Conservation (phyloP, 2,329 filamentous ascomycete genomes). For the Sclerotinia glacialis region DNA sequence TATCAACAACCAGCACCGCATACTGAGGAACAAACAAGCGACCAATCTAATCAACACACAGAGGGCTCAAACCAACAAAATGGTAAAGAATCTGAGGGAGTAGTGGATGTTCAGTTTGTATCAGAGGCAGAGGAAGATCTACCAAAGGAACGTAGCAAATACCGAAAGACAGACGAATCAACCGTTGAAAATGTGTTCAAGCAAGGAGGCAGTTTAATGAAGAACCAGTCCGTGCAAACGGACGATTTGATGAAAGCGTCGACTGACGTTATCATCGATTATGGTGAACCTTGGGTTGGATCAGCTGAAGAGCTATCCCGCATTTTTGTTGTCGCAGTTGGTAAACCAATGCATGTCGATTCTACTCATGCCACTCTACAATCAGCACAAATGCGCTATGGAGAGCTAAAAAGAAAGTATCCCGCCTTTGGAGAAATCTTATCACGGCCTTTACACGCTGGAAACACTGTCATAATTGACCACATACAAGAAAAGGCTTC, state of each 20-base stretch:
- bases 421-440: background rate
- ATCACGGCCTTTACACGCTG: background rate
- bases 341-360: background rate
- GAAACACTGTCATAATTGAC: background rate
- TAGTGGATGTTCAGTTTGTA: too few relatives aligned
- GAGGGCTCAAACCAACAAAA: too few relatives aligned
- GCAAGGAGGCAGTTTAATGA: background rate
- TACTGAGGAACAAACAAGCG: background rate
- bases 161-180: too few relatives aligned
- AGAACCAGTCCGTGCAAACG: background rate
- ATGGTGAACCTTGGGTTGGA: background rate
- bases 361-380: background rate
- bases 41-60: background rate
- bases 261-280: background rate
- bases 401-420: background rate
- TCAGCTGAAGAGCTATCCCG: background rate
- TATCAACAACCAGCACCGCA: rapidly evolving
- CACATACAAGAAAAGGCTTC: background rate
- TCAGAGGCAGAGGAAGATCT: too few relatives aligned
- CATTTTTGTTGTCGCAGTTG: background rate
- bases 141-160: background rate
- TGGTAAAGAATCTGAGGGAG: too few relatives aligned
- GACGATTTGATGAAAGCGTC: background rate
- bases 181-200: too few relatives aligned
- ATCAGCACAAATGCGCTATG: background rate